Conservation (phyloP, 306 rosid species). For the Cucurbita ficifolia region DNA sequence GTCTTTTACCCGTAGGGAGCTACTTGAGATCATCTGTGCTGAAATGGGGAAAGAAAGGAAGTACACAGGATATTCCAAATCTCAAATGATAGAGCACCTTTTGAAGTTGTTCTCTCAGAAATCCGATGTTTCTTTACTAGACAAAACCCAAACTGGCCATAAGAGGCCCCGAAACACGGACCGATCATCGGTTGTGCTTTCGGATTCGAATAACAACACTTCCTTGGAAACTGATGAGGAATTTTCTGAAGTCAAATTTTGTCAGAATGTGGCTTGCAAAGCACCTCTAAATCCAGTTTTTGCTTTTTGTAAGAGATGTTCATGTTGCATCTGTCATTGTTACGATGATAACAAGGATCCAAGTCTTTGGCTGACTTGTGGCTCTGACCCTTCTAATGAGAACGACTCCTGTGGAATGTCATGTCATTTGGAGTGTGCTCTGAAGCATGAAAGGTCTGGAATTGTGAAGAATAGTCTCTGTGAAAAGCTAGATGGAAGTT, state of each 20-base stretch:
- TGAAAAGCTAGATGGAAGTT: slow-evolving; percentile 57
- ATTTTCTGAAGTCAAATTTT: slow-evolving; percentile 22
- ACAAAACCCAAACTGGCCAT: slow-evolving; percentile 27
- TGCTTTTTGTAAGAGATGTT: slow-evolving; percentile 84
- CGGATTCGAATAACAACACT: slow-evolving; percentile 16
- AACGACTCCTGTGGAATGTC: slow-evolving; percentile 67
- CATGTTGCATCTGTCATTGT: slow-evolving; percentile 69
- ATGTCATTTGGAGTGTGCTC: slow-evolving; percentile 89
- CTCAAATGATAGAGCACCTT: slow-evolving; percentile 63
- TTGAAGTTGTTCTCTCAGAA: slow-evolving; percentile 50
- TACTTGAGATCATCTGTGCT: slow-evolving; percentile 66
- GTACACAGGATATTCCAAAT: slow-evolving; percentile 69
- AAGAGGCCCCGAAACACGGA: slow-evolving; percentile 40
- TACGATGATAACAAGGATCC: slow-evolving; percentile 96
- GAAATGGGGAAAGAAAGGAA: slow-evolving; percentile 88
- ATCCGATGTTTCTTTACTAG: slow-evolving; percentile 24
- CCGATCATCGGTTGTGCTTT: slow-evolving; percentile 13
- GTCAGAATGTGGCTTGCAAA: slow-evolving; percentile 71
- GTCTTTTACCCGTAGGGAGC: slow-evolving; percentile 66
- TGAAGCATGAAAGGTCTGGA: slow-evolving; percentile 49
- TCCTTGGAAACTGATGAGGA: slow-evolving; percentile 33
- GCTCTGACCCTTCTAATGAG: slow-evolving; percentile 31
- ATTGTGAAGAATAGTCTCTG: slow-evolving; percentile 34
- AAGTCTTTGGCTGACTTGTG: slow-evolving; percentile 80
- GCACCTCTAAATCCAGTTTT: slow-evolving; percentile 45